A percentile compares a stretch with the other conserved stretches of the same genome.
Evolutionary conservation across 169 alveolate species (phyloP).

Genomic region (Toxoplasma gondii): DNA sequence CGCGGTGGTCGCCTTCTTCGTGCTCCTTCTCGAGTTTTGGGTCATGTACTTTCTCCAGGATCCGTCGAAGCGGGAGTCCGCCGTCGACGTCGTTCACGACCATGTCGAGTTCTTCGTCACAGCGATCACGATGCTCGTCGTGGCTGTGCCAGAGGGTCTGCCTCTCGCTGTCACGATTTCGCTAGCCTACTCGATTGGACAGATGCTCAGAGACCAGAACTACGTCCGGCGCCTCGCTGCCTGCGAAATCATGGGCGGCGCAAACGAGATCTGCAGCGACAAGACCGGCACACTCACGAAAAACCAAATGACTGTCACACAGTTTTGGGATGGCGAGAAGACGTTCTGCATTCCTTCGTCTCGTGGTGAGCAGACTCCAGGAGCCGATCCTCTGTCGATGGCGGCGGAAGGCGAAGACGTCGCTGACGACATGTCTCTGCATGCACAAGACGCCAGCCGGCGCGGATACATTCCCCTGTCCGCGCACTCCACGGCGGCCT

Average conservation of each 20-base stretch:
- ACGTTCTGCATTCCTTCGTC: slow-evolving; percentile 45
- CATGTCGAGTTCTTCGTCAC: slow-evolving; percentile 76
- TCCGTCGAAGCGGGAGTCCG: slow-evolving; percentile 34
- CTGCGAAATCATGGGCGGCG: slow-evolving; percentile 96
- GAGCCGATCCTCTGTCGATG: neutral
- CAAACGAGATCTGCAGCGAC: slow-evolving; percentile 97
- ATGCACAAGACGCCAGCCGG: neutral
- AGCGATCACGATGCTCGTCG: slow-evolving; percentile 87
- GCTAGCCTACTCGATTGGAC: slow-evolving; percentile 86
- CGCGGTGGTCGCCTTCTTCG: slow-evolving; percentile 81
- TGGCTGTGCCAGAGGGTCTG: slow-evolving; percentile 94
- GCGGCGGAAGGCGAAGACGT: neutral
- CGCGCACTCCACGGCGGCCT: neutral
- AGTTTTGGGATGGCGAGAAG: slow-evolving; percentile 70
- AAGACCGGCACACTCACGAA: slow-evolving; percentile 99
- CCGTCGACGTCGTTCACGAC: slow-evolving; percentile 51
- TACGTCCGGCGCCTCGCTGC: slow-evolving; percentile 71
- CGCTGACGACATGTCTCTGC: neutral
- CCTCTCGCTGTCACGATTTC: slow-evolving; percentile 94
- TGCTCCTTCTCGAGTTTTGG: slow-evolving; percentile 76
- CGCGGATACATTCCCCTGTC: neutral
- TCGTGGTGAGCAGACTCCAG: neutral
- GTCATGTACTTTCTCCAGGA: slow-evolving; percentile 31
- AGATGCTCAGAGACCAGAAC: slow-evolving; percentile 87
- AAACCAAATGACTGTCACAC: slow-evolving; percentile 94